Evolutionary conservation across 306 rosid species (phyloP).

Genomic region (Vigna mungo): DNA sequence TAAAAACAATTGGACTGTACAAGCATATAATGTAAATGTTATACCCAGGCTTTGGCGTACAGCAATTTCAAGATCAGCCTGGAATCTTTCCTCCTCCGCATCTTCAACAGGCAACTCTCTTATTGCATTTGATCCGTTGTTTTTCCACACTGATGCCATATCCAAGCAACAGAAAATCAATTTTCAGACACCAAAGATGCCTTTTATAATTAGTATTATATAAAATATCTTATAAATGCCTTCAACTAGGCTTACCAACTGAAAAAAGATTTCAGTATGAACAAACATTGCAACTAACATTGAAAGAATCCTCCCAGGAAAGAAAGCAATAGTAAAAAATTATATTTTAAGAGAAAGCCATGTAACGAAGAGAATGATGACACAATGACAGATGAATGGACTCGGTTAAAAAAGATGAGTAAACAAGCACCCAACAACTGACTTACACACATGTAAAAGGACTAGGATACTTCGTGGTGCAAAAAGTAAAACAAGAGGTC

Average conservation of each 20-base stretch:
- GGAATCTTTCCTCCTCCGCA: constrained; percentile 92
- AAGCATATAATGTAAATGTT: constrained; percentile 12
- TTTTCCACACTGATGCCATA: constrained; percentile 53
- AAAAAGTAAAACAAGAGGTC: constrained; percentile 3
- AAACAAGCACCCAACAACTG: not conserved
- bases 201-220: constrained; percentile 10
- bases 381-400: not conserved
- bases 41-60: constrained; percentile 95
- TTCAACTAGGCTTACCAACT: constrained; percentile 20
- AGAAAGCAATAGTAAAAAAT: constrained; percentile 14
- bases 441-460: not conserved
- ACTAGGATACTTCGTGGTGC: not conserved
- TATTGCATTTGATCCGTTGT: constrained; percentile 57
- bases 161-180: constrained; percentile 36
- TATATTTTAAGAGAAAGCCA: not conserved
- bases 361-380: not conserved
- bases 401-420: constrained; percentile 7
- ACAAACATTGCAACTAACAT: constrained; percentile 18
- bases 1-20: constrained; percentile 1
- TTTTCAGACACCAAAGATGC: constrained; percentile 39
- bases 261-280: constrained; percentile 26
- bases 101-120: constrained; percentile 67
- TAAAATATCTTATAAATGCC: constrained; percentile 10
- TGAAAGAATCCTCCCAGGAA: constrained; percentile 37
- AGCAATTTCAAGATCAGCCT: constrained; percentile 90